These are phyloP conservation scores for Hypomontagnella submonticulosa DNA, from an alignment of 495 filamentous ascomycete species.

Conservation along the genomic window DNA sequence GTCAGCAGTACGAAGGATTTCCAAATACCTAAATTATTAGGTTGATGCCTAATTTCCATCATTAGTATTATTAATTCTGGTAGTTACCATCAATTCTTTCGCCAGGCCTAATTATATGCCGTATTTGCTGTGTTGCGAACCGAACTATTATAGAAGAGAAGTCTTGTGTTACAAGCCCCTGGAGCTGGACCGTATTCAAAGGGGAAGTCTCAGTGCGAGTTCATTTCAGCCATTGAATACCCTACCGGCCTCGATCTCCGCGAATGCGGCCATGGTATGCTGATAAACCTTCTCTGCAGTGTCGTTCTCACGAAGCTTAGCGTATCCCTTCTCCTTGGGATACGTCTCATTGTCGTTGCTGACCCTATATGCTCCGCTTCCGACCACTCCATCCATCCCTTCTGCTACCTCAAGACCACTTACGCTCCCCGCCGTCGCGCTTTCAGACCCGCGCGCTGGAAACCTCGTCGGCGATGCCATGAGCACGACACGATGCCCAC, in stretches of 20 bases:
- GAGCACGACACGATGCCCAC: conserved; percentile 22
- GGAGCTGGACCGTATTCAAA: neutral
- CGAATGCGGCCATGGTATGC: conserved; percentile 17
- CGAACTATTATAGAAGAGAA: too few species aligned
- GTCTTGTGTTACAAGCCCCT: neutral
- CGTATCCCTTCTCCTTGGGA: conserved; percentile 16
- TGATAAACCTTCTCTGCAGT: conserved; percentile 23
- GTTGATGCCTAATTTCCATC: too few species aligned
- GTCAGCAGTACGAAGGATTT: too few species aligned
- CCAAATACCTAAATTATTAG: too few species aligned
- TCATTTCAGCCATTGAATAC: conserved; percentile 7
- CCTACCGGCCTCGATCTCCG: conserved; percentile 16
- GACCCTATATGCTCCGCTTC: conserved; percentile 22
- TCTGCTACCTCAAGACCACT: conserved; percentile 10
- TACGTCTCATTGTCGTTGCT: conserved; percentile 5
- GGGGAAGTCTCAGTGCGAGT: neutral
- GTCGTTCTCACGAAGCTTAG: conserved; percentile 19
- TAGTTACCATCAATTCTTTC: too few species aligned
- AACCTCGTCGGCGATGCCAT: conserved; percentile 28
- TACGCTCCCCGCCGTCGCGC: neutral
- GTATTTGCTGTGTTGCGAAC: too few species aligned
- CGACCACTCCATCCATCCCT: conserved; percentile 15
- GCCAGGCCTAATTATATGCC: too few species aligned
- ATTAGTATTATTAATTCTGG: too few species aligned
- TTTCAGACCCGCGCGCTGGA: neutral